Conservation (phyloP, 2,329 filamentous ascomycete genomes). For the Myriosclerotinia scirpicola region DNA sequence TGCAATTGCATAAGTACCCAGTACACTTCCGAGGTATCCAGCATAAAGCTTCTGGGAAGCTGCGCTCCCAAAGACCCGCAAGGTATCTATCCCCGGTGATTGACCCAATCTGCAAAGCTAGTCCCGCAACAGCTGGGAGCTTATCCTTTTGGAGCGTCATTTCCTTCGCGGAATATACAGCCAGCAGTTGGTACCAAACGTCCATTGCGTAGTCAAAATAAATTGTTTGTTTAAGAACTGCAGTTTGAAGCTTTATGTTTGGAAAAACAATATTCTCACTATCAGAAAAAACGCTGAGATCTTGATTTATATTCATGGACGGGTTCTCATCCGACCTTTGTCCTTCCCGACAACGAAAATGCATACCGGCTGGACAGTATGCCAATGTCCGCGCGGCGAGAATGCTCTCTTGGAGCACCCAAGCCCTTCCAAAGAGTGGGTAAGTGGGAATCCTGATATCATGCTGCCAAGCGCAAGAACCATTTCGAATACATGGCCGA, state of each 20-base stretch:
- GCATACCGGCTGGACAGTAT: not conserved
- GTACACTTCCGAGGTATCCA: constrained; percentile 2
- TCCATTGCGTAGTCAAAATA: not conserved
- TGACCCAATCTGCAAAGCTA: not conserved
- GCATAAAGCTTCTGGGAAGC: not conserved
- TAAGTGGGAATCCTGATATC: not conserved
- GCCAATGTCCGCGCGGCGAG: not conserved
- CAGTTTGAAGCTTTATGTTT: not conserved
- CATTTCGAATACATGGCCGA: not conserved
- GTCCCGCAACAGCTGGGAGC: not conserved
- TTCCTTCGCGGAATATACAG: not conserved
- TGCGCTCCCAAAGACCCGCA: constrained; percentile 3
- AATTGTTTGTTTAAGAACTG: not conserved
- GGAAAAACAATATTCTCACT: not conserved
- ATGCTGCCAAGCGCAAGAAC: not conserved
- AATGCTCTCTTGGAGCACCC: constrained; percentile 13
- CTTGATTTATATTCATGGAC: not conserved
- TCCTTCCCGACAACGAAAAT: not conserved
- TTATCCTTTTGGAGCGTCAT: not conserved
- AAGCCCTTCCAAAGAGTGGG: not conserved
- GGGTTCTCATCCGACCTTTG: constrained; percentile 2
- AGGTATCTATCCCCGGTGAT: not conserved
- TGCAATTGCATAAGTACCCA: not conserved
- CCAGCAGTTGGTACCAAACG: not conserved
- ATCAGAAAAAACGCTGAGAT: not conserved